Evolutionary conservation across 1,139 yeast species (phyloP).

Genomic region (Meyerozyma guilliermondii): DNA sequence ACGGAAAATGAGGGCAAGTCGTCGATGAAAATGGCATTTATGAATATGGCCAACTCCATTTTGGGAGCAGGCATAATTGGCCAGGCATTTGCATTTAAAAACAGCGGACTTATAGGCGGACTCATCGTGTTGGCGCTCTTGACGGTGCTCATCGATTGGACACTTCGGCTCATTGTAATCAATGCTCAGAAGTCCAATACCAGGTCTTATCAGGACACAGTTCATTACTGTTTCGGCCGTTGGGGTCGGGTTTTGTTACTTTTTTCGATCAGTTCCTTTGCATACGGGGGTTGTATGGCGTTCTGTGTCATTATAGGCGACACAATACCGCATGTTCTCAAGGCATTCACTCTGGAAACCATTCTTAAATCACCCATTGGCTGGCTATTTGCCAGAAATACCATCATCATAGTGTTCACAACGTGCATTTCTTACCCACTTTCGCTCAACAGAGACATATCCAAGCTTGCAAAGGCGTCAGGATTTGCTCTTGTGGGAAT

Average conservation of each 20-base stretch:
- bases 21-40: conserved; percentile 81
- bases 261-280: conserved; percentile 79
- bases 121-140: conserved; percentile 53
- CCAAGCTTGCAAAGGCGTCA: conserved; percentile 82
- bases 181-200: conserved; percentile 77
- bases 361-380: conserved; percentile 35
- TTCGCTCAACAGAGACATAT: conserved; percentile 74
- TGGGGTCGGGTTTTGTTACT: conserved; percentile 65
- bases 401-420: conserved; percentile 66
- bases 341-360: conserved; percentile 56
- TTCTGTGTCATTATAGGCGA: conserved; percentile 94
- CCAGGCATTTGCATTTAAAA: conserved; percentile 82
- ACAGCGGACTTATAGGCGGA: conserved; percentile 78
- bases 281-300: conserved; percentile 93
- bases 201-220: conserved; percentile 82
- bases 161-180: conserved; percentile 68
- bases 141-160: conserved; percentile 83
- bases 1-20: conserved; percentile 24
- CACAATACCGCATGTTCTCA: conserved; percentile 84
- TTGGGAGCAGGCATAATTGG: conserved; percentile 95
- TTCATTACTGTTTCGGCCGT: conserved; percentile 70
- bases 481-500: conserved; percentile 83
- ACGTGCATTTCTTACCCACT: conserved; percentile 76
- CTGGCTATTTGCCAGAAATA: conserved; percentile 60
- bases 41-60: conserved; percentile 95